Percentiles rank a stretch among this genome's conserved stretches.
These are phyloP conservation scores for Zoysia matrella DNA, from an alignment of 202 grass and related monocot genomes.

Conservation along the genomic window DNA sequence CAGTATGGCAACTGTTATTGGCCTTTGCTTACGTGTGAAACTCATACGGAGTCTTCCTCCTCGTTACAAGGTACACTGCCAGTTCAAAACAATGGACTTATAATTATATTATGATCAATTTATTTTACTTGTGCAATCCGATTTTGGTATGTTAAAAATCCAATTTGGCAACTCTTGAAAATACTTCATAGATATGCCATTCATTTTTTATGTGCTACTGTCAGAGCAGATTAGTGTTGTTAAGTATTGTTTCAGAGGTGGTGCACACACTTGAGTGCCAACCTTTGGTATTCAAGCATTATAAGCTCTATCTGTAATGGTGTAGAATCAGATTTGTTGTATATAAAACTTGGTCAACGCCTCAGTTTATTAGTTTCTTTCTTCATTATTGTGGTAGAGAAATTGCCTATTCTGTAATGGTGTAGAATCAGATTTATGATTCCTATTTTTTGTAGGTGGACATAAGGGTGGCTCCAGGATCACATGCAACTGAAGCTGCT, in stretches of 20 bases:
- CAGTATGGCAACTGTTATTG: slow-evolving; percentile 91
- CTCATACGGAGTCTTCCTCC: slow-evolving; percentile 88
- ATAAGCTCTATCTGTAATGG: neutral
- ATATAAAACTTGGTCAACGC: slow-evolving; percentile 4
- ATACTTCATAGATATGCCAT: neutral
- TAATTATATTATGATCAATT: neutral
- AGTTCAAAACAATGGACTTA: neutral
- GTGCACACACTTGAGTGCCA: neutral
- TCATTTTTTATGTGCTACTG: neutral
- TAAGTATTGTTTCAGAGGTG: neutral
- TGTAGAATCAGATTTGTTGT: neutral
- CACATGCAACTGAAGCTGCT: slow-evolving; percentile 87
- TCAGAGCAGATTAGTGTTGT: neutral
- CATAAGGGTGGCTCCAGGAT: slow-evolving; percentile 84
- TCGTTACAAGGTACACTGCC: slow-evolving; percentile 75
- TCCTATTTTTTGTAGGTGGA: slow-evolving; percentile 65
- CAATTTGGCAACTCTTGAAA: slow-evolving; percentile 13
- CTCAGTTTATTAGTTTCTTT: neutral
- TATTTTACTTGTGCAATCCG: neutral
- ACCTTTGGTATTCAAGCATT: neutral
- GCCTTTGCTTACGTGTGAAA: slow-evolving; percentile 91
- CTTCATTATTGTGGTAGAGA: neutral
- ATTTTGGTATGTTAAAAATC: neutral
- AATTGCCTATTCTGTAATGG: neutral
- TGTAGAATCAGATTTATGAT: neutral